Evolutionary conservation across 2,329 filamentous ascomycete species (phyloP).

Genomic region (Cadophora malorum): DNA sequence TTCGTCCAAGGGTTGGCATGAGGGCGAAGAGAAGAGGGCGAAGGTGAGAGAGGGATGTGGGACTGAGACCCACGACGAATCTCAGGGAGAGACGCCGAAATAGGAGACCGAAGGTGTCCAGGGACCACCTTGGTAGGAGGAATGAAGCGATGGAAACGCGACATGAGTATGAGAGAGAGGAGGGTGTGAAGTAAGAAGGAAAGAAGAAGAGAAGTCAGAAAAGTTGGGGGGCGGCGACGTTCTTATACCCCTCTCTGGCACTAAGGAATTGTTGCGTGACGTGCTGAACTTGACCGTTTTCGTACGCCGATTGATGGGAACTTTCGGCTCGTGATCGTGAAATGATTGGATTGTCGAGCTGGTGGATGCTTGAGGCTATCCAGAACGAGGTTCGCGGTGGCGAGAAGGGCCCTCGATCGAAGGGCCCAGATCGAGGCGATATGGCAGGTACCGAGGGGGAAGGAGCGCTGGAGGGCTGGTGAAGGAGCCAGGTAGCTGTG

Average conservation of each 20-base stretch:
- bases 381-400: background rate
- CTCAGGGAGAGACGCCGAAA: constrained; percentile 8
- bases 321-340: background rate
- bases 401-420: background rate
- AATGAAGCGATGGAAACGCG: constrained; percentile 8
- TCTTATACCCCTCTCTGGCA: background rate
- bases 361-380: background rate
- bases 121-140: constrained; percentile 2
- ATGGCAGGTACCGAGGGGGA: background rate
- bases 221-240: background rate
- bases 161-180: constrained; percentile 3
- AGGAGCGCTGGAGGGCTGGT: background rate
- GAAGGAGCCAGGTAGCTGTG: background rate
- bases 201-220: constrained; percentile 2
- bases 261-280: background rate
- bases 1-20: background rate
- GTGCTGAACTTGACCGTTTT: background rate
- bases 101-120: background rate
- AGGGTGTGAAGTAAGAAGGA: background rate
- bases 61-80: constrained; percentile 6
- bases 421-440: background rate
- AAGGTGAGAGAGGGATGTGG: background rate
- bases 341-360: background rate
- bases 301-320: background rate
- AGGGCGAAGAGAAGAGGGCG: background rate